phyloP scores from a whole-genome alignment of 495 filamentous ascomycete genomes.

The Staphylotrichum longicolle region DNA sequence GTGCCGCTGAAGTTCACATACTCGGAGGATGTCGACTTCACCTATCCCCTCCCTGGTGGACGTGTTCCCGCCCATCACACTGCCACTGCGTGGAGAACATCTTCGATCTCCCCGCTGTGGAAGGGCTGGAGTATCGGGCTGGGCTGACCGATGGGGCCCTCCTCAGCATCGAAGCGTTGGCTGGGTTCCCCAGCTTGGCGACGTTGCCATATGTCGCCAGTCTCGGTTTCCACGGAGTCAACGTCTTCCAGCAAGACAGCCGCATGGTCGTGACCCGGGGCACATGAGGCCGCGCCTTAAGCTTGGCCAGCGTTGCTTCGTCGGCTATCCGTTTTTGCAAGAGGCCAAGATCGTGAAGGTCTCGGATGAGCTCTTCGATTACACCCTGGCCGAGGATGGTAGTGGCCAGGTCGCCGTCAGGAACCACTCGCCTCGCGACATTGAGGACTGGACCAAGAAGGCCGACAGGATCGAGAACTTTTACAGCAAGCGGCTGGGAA shows the following conservation, averaged over 20 bases:
- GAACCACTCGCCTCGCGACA: constrained; percentile 74
- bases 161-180: constrained; percentile 74
- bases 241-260: constrained; percentile 95
- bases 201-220: constrained; percentile 74
- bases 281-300: too few relatives aligned
- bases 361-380: constrained; percentile 92
- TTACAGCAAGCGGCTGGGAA: constrained; percentile 87
- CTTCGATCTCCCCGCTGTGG: constrained; percentile 89
- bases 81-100: constrained; percentile 93
- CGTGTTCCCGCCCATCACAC: constrained; percentile 84
- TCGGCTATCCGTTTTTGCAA: constrained; percentile 94
- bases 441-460: constrained; percentile 80
- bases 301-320: constrained; percentile 80
- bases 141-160: constrained; percentile 87
- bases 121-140: constrained; percentile 81
- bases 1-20: constrained; percentile 91
- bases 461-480: constrained; percentile 75
- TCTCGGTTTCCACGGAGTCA: constrained; percentile 87
- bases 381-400: constrained; percentile 57
- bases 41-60: constrained; percentile 84
- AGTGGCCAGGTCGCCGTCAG: constrained; percentile 61
- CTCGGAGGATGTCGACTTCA: constrained; percentile 67
- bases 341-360: constrained; percentile 87
- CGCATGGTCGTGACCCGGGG: constrained; percentile 90
- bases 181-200: constrained; percentile 88